Evolutionary conservation across 768 basidiomycete species (phyloP).

Genomic region (Pleurotus salmoneostramineus): DNA sequence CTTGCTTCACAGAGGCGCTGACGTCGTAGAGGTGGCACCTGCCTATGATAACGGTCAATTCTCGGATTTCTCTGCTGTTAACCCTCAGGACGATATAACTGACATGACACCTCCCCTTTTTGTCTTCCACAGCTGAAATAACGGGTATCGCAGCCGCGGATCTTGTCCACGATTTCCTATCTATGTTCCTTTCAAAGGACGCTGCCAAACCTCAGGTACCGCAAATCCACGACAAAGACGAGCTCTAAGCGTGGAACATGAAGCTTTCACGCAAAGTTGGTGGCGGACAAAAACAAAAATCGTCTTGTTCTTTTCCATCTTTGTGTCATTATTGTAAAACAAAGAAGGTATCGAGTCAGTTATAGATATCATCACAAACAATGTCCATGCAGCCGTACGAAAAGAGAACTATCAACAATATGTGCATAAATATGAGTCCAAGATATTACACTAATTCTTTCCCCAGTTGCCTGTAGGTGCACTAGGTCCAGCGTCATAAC

Average conservation of each 20-base stretch:
- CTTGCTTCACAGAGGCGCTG: conserved; percentile 47
- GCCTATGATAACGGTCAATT: conserved; percentile 62
- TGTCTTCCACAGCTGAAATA: conserved; percentile 47
- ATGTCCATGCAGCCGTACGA: conserved; percentile 1
- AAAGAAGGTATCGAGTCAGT: conserved; percentile 4
- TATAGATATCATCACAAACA: not conserved
- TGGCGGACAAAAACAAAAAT: no score
- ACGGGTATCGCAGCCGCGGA: conserved; percentile 69
- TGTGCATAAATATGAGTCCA: not conserved
- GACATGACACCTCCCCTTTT: not conserved
- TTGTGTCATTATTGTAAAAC: not conserved
- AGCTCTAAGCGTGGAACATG: conserved; percentile 17
- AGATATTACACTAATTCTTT: not conserved
- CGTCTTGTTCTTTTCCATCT: not conserved
- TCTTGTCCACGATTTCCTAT: conserved; percentile 65
- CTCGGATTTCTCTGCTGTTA: not conserved
- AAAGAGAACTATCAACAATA: not conserved
- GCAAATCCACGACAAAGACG: conserved; percentile 18
- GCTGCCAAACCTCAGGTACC: conserved; percentile 26
- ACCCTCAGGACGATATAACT: not conserved
- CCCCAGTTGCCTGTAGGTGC: conserved; percentile 53
- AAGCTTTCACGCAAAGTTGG: no score
- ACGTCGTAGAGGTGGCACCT: conserved; percentile 72
- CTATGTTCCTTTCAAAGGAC: conserved; percentile 46
- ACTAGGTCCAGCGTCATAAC: conserved; percentile 55